Evolutionary conservation across 441 rosid species (phyloP).

Genomic region (Biscutella laevigata): DNA sequence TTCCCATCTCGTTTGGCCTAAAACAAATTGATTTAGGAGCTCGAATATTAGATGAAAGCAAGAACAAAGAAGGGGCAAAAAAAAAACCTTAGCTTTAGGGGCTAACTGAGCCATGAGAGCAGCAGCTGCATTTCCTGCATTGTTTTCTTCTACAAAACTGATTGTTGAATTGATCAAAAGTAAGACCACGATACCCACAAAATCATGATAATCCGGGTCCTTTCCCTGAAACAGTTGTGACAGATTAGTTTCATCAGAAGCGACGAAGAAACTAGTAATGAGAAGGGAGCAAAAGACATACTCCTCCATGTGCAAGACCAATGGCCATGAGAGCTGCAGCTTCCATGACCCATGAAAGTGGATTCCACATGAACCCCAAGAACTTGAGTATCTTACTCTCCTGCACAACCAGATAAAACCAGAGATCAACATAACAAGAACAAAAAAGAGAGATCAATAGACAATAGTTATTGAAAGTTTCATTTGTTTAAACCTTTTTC

Average conservation of each 20-base stretch:
- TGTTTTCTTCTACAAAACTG: constrained; percentile 58
- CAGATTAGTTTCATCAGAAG: not conserved
- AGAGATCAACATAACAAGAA: not conserved
- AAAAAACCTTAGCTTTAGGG: constrained; percentile 64
- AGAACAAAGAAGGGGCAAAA: too few relatives aligned
- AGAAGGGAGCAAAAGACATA: constrained; percentile 25
- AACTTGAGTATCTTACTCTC: constrained; percentile 48
- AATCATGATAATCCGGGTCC: constrained; percentile 46
- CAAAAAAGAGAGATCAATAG: not conserved
- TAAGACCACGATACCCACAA: constrained; percentile 40
- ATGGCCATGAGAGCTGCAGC: constrained; percentile 53
- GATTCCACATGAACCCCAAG: constrained; percentile 63
- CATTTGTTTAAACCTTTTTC: constrained; percentile 40
- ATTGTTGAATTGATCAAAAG: constrained; percentile 51
- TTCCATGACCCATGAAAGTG: constrained; percentile 43
- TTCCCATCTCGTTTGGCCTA: constrained; percentile 26
- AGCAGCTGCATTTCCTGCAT: constrained; percentile 64
- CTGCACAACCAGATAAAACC: constrained; percentile 17
- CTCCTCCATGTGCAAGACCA: constrained; percentile 52
- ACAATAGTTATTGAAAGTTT: not conserved
- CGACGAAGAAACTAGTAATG: too few relatives aligned
- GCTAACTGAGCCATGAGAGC: constrained; percentile 65
- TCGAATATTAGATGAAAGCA: too few relatives aligned
- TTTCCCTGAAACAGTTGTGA: constrained; percentile 34
- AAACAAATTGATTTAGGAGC: too few relatives aligned